Evolutionary conservation across 2,329 filamentous ascomycete genomes (phyloP).

Genomic region (Phialophora tarda): DNA sequence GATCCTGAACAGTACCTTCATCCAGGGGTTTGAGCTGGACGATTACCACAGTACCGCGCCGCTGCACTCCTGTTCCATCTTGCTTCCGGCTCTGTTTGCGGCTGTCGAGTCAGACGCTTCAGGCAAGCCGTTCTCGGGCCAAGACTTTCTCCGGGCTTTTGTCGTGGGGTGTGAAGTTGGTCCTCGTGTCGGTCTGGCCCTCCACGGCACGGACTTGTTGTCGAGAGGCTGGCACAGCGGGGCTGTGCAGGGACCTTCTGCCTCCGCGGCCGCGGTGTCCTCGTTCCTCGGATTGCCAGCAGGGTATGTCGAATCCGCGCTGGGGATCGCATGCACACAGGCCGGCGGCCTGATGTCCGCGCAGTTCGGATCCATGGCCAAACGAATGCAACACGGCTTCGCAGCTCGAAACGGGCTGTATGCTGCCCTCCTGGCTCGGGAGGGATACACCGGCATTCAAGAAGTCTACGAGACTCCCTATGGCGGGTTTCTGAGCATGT

Average conservation of each 20-base stretch:
- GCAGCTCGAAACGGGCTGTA: constrained; percentile 53
- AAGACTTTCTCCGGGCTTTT: constrained; percentile 45
- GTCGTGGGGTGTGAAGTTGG: constrained; percentile 52
- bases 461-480: constrained; percentile 51
- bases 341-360: constrained; percentile 51
- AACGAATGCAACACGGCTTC: constrained; percentile 56
- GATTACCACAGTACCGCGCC: constrained; percentile 53
- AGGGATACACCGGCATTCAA: constrained; percentile 52
- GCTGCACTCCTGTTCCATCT: constrained; percentile 47
- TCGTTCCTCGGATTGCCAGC: constrained; percentile 44
- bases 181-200: constrained; percentile 47
- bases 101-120: constrained; percentile 36
- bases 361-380: constrained; percentile 52
- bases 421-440: constrained; percentile 47
- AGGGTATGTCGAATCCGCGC: constrained; percentile 44
- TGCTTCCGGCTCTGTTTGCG: constrained; percentile 51
- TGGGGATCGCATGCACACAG: constrained; percentile 52
- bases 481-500: constrained; percentile 52
- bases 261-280: constrained; percentile 45
- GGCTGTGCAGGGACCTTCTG: constrained; percentile 48
- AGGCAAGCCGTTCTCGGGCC: constrained; percentile 36
- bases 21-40: constrained; percentile 54
- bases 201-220: constrained; percentile 50
- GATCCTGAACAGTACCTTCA: constrained; percentile 52
- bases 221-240: constrained; percentile 51